Evolutionary conservation across 1,139 yeast genomes (phyloP).

Genomic region (Pichia kudriavzevii): DNA sequence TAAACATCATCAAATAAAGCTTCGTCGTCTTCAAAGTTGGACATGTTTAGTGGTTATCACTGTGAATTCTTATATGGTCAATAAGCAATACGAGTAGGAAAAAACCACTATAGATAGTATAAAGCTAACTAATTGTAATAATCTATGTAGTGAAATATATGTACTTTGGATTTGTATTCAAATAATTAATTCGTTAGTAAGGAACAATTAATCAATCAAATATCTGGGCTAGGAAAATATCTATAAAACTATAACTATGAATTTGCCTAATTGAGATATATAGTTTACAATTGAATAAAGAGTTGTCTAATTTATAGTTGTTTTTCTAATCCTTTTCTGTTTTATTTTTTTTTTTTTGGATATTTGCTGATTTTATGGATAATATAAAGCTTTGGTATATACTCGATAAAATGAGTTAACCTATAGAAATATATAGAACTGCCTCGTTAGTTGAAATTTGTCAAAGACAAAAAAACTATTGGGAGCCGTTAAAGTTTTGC

Average conservation of each 20-base stretch:
- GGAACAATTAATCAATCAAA: not conserved
- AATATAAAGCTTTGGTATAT: too few species aligned
- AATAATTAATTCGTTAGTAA: not conserved
- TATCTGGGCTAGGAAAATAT: slow-evolving; percentile 1
- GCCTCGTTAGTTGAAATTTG: too few species aligned
- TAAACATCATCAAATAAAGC: slow-evolving; percentile 38
- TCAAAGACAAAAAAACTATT: too few species aligned
- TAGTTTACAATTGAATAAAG: slow-evolving; percentile 9
- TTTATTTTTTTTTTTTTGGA: not conserved
- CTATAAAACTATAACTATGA: slow-evolving; percentile 7
- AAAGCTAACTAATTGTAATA: not conserved
- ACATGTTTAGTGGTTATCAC: slow-evolving; percentile 20
- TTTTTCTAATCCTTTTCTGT: not conserved
- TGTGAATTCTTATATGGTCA: too few species aligned
- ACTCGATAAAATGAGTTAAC: too few species aligned
- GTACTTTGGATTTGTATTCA: not conserved
- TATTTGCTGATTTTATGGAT: not conserved
- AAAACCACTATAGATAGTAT: slow-evolving; percentile 1
- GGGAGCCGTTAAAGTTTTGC: too few species aligned
- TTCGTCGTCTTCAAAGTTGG: slow-evolving; percentile 74
- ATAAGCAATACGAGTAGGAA: slow-evolving; percentile 1
- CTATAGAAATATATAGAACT: too few species aligned
- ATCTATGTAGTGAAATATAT: not conserved
- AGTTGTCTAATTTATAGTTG: not conserved
- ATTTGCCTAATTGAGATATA: slow-evolving; percentile 2